phyloP scores from a whole-genome alignment of 1,139 yeast genomes.

The Taphrina communis region DNA sequence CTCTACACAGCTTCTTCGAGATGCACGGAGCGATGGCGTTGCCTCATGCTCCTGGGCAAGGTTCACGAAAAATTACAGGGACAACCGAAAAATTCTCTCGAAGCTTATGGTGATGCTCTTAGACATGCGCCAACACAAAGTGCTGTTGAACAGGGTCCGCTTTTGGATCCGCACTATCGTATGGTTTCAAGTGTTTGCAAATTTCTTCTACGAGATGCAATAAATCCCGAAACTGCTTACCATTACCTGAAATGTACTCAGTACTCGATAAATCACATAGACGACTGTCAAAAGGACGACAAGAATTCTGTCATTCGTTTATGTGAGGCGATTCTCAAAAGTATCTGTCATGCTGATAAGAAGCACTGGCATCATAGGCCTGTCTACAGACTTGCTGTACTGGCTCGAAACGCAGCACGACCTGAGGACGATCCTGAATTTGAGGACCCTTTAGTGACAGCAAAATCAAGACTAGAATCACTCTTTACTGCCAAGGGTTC shows the following conservation, averaged over 20 bases:
- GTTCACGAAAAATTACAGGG: slow-evolving; percentile 58
- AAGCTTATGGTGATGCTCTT: slow-evolving; percentile 48
- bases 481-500: slow-evolving; percentile 69
- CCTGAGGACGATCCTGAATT: slow-evolving; percentile 52
- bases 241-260: slow-evolving; percentile 52
- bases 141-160: slow-evolving; percentile 58
- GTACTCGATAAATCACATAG: slow-evolving; percentile 32
- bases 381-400: slow-evolving; percentile 70
- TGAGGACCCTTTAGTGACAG: slow-evolving; percentile 56
- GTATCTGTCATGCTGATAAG: slow-evolving; percentile 66
- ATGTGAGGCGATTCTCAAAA: slow-evolving; percentile 14
- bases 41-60: slow-evolving; percentile 63
- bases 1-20: slow-evolving; percentile 49
- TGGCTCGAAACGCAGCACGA: slow-evolving; percentile 48
- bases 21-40: slow-evolving; percentile 65
- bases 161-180: slow-evolving; percentile 56
- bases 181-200: slow-evolving; percentile 67
- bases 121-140: slow-evolving; percentile 54
- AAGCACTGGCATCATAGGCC: slow-evolving; percentile 94
- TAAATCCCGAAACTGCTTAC: slow-evolving; percentile 55
- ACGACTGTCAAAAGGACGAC: not conserved
- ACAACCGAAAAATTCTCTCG: slow-evolving; percentile 48
- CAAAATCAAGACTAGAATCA: slow-evolving; percentile 18
- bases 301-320: slow-evolving; percentile 31
- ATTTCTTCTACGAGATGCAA: slow-evolving; percentile 43